Evolutionary conservation across 768 basidiomycete species (phyloP), one percentile per base, ranked within the genome.

Genomic region (Paxillus rubicundulus): DNA sequence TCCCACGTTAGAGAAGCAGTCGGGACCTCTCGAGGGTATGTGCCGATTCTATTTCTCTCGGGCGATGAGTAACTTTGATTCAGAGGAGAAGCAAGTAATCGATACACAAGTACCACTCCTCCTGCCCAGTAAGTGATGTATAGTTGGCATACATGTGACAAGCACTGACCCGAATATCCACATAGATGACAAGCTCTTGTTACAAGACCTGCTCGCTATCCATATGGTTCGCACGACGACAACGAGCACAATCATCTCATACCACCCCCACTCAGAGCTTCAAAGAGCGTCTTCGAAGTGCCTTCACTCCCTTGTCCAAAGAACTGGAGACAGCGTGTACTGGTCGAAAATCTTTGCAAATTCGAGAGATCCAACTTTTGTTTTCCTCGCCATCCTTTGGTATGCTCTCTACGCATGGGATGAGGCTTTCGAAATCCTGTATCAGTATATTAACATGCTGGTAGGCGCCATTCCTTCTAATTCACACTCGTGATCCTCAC

Each of bases 331-430:
- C 28, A 72, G 72, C 33, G 69, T 73, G 6, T 73, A 73, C 44
- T 74, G 72, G 72, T 56, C 53, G 4, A 68, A 73, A 33, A 57
- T 73, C 37, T 72, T 71, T 13, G 36, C 12, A 0, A 59, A 58
- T 47, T 65, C 70, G 0, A 60, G 45, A 41, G 72, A 74, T 44
- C 68, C 70, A 1, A 71, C 70, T 0, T 63, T 72, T 17, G 47
- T 71, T 9, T 64, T 71, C 17, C 63, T 72, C 20, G 70, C 77
- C 42, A 65, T 78, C 7, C 62, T 84, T 20, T 84, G 82, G 83
- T 82, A 82, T 50, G 76, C 80, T 1, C 58, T 83, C 24, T 84
- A 84, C 59, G 75, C 81, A 0, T 84, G 83, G 81, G 83, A 84
- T 45, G 80, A 85, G 61, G 67, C 80, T 0, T 69, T 83, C 21